phyloP scores from a whole-genome alignment of 2,329 filamentous ascomycete genomes.

The Colletotrichum eleusines region DNA sequence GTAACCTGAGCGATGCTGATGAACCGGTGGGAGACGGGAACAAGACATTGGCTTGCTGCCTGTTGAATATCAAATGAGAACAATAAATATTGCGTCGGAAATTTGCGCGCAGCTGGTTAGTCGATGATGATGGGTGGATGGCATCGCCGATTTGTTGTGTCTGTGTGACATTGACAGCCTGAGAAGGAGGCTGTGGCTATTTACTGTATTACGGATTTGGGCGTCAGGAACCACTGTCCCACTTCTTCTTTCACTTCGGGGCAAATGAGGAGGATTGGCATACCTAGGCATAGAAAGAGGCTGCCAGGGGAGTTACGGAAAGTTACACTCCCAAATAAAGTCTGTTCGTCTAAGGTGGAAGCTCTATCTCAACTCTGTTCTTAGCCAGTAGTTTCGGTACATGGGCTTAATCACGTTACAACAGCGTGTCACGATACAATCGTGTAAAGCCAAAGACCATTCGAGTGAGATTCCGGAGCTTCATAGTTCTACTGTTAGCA shows the following conservation, averaged over 20 bases:
- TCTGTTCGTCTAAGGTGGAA: no score
- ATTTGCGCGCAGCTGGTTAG: no score
- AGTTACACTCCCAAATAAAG: background rate
- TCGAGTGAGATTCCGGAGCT: no score
- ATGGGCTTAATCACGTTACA: no score
- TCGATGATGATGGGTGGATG: background rate
- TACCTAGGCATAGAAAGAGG: background rate
- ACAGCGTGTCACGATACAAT: background rate
- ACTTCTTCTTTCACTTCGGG: no score
- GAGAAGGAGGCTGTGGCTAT: background rate
- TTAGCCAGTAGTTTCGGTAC: no score
- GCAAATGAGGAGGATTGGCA: background rate
- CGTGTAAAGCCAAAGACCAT: background rate
- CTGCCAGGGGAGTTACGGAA: background rate
- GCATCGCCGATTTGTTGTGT: background rate
- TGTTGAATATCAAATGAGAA: background rate
- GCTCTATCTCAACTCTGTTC: no score
- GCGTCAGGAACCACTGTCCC: background rate
- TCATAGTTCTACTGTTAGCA: background rate
- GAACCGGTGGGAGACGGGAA: background rate
- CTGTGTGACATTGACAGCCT: background rate
- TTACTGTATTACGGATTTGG: background rate
- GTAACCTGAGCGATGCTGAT: no score
- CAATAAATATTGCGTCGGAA: background rate
- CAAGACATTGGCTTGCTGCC: background rate